Base-by-base conservation (phyloP, 208 protist genomes). In the Leptomonas pyrrhocoris region DNA sequence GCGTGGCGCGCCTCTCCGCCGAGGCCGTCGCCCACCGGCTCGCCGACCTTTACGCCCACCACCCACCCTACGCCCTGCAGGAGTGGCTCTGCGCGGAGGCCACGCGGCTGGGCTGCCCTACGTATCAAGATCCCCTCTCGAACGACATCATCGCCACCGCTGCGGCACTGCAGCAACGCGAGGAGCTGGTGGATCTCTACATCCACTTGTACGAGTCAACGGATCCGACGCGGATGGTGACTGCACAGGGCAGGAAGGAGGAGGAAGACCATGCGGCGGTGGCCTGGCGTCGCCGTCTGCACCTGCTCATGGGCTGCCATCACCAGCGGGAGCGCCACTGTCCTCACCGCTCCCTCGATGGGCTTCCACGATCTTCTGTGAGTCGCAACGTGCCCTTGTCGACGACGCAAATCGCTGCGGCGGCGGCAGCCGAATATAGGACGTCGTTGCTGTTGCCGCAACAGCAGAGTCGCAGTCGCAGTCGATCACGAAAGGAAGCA, bases 321-420 rank as follows among this genome's bases (percentile, higher is more conserved):
- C 79, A 80, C 45, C 45, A 50, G 27, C 66, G 36, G 0, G 73
- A 84, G 68, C 58, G 79, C 2, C 74, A 84, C 74, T 80, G 69
- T 50, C 74, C 79, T 2, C 79, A 84, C 31, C 27, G 28, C 38
- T 19, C 54, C 2, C 40, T 68, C 16, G 69, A 75, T 21, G 60
- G 69, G 3, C 42, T 50, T 31, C 7, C 55, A 48, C 61, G 61
- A 11, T 19, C 11, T n/a, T 7, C 28, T 38, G 34, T 9, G 7
- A 38, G 34, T 9, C 34, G n/a, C 54, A 2, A 2, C n/a, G 18
- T 28, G 23, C 27, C 54, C 5, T 7, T 43, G 36, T 8, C 19
- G 9, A 9, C 34, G 34, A 12, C 34, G 7, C 3, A 38, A 38
- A 9, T 9, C 7, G 34, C 7, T 38, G 34, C 34, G 7, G 3